Percentiles rank a stretch among this genome's conserved stretches.
Conservation (phyloP, 129 eudicot species). For the Lactuca sativa region DNA sequence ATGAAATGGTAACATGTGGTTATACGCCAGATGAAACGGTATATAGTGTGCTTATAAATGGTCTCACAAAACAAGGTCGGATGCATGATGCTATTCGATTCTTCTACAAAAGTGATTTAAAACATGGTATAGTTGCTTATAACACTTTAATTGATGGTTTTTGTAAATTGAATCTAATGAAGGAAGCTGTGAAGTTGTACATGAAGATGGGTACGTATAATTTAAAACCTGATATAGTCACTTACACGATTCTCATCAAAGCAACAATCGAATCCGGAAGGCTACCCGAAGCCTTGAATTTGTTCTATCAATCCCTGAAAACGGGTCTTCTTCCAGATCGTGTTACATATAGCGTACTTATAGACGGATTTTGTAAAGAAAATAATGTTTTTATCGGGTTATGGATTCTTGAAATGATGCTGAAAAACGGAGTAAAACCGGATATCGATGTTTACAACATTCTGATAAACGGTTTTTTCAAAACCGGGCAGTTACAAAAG, state of each 20-base stretch:
- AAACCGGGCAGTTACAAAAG: slow-evolving; percentile 22
- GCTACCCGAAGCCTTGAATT: slow-evolving; percentile 33
- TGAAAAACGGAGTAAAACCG: slow-evolving; percentile 41
- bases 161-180: slow-evolving; percentile 46
- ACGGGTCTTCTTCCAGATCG: slow-evolving; percentile 45
- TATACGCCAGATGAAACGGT: slow-evolving; percentile 47
- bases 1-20: slow-evolving; percentile 46
- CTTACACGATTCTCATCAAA: slow-evolving; percentile 63
- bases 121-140: slow-evolving; percentile 38
- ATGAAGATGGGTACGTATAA: slow-evolving; percentile 37
- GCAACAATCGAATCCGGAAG: slow-evolving; percentile 39
- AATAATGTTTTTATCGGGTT: slow-evolving; percentile 41
- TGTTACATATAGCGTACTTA: slow-evolving; percentile 63
- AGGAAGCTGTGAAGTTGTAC: slow-evolving; percentile 48
- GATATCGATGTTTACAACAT: slow-evolving; percentile 58
- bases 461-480: slow-evolving; percentile 44
- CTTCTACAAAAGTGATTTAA: slow-evolving; percentile 41
- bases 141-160: slow-evolving; percentile 60
- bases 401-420: slow-evolving; percentile 49
- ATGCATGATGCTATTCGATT: slow-evolving; percentile 54
- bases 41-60: slow-evolving; percentile 49
- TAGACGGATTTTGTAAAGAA: slow-evolving; percentile 57
- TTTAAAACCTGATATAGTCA: slow-evolving; percentile 49
- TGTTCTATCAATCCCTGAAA: slow-evolving; percentile 54
- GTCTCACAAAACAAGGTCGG: slow-evolving; percentile 53